Evolutionary conservation across 2,329 filamentous ascomycete genomes (phyloP).

Genomic region (Aureobasidium sp.): DNA sequence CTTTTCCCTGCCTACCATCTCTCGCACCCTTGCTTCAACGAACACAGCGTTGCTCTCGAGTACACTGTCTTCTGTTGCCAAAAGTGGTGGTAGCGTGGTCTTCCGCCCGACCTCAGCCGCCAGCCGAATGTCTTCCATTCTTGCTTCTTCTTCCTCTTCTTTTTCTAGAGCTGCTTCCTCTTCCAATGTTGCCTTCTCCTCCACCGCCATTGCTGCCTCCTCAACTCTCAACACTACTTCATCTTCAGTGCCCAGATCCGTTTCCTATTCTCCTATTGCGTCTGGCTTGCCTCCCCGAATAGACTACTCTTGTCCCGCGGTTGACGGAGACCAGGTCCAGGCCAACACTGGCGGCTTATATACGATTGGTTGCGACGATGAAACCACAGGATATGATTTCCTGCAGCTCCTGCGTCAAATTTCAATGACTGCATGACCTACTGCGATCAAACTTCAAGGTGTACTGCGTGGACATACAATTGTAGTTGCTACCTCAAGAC

Average conservation of each 20-base stretch:
- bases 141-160: background rate
- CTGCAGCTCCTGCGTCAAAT: background rate
- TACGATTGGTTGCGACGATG: conserved; percentile 3
- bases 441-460: conserved; percentile 17
- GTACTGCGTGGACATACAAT: conserved; percentile 17
- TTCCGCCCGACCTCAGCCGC: background rate
- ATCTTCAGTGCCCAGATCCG: background rate
- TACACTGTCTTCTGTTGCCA: background rate
- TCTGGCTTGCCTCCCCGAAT: background rate
- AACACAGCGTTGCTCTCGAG: background rate
- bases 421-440: conserved; percentile 19
- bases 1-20: background rate
- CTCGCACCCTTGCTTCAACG: background rate
- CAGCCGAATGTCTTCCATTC: background rate
- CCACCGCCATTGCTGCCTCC: background rate
- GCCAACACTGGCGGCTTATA: background rate
- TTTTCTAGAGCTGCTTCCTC: background rate
- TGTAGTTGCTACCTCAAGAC: background rate
- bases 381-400: background rate
- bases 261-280: background rate
- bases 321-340: background rate
- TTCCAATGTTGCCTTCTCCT: background rate
- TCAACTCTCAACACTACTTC: background rate
- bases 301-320: conserved; percentile 1
- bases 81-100: background rate